Evolutionary conservation across 192 early-diverging fungal species (phyloP), one percentile per base, ranked within the genome.

Genomic region (Geosiphon pyriformis): DNA sequence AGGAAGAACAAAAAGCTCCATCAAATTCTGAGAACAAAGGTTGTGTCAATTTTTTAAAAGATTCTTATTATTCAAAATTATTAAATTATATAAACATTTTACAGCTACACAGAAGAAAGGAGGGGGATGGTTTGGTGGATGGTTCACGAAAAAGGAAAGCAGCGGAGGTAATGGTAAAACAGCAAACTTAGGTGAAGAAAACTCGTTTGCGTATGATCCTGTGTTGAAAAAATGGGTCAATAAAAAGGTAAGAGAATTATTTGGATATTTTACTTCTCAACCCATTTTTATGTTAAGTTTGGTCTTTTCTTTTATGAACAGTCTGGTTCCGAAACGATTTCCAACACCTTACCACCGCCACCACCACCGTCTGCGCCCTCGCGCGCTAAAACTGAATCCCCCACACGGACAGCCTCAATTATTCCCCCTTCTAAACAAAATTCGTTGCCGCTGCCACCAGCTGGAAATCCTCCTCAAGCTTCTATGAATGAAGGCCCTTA

Each of bases 221-320:
- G 88, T 85, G 26, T 83, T 85, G 65, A 86, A 93, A 61, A 79
- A 88, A 59, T 99, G 94, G 93, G 90, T 99, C 18, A 91, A 93
- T 70, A 87, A 85, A 63, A 85, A 84, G 60, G 81, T 75, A 49
- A 76, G 65, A 26, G 25, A 27, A 10, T 25, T 46, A 30, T 49
- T 50, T 11, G 32, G 32, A 56, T 3, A 8, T 7, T 30, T 42
- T 12, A 42, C 15, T 42, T 10, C 7, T 42, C 47, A 49, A 7
- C 18, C 2, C 33, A 63, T 54, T 25, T 12, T 37, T 37, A 29
- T 34, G 17, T 3, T 29, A 22, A 15, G 32, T 31, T 32, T 67
- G 8, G 29, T 7, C 51, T 26, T 30, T 8, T 3, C 15, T 30
- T 10, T 42, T 0, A 1, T 67, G 22, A 58, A 20, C 67, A 74